Conservation (phyloP, 345 rosid species). For the Citrus maxima region DNA sequence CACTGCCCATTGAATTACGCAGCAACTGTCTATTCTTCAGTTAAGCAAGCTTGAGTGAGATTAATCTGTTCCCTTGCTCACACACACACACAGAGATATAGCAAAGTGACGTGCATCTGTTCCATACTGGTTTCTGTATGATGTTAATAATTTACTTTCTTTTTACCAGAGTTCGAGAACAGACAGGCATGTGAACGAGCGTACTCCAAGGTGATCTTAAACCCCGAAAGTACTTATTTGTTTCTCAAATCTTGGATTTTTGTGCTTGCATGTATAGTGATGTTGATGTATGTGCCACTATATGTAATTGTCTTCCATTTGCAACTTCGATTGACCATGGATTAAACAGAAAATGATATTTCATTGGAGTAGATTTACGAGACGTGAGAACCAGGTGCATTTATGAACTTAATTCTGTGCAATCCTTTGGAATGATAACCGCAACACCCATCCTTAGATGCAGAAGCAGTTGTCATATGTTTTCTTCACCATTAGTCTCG, state of each 20-base stretch:
- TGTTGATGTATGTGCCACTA: background rate
- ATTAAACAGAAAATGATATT: background rate
- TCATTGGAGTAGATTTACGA: background rate
- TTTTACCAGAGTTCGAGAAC: conserved; percentile 68
- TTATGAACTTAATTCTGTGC: background rate
- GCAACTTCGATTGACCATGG: background rate
- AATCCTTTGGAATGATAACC: background rate
- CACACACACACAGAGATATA: background rate
- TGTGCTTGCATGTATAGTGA: background rate
- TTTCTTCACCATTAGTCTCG: background rate
- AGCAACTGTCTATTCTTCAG: background rate
- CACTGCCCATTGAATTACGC: background rate
- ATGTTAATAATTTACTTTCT: background rate
- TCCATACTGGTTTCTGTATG: background rate
- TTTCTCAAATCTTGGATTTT: background rate
- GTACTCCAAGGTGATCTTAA: conserved; percentile 62
- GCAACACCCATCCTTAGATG: background rate
- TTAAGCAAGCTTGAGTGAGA: background rate
- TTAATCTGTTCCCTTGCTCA: background rate
- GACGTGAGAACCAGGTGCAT: background rate
- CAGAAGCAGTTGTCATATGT: background rate
- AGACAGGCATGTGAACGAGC: conserved; percentile 83
- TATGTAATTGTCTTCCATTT: background rate
- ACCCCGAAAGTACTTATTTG: background rate
- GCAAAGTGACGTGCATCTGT: background rate